These are phyloP conservation scores for Kwoniella botswanensis DNA, from an alignment of 768 basidiomycete genomes.

Conservation along the genomic window DNA sequence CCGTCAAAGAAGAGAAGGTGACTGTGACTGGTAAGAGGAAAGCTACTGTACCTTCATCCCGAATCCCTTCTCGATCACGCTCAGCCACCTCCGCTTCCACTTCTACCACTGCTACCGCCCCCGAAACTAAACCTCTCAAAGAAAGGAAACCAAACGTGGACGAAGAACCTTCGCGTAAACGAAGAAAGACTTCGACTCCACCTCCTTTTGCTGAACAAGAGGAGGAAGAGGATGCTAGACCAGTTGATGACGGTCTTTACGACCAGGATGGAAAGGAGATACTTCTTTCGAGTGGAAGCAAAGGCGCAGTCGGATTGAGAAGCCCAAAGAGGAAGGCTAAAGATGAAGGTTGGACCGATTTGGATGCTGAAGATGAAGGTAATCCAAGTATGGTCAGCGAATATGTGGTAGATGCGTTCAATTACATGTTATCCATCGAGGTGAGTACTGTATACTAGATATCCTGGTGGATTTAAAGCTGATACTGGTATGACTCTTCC, in stretches of 20 bases:
- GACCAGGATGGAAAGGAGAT: conserved; percentile 61
- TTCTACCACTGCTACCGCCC: conserved; percentile 21
- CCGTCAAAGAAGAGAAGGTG: conserved; percentile 20
- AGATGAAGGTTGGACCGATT: conserved; percentile 77
- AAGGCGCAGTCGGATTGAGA: conserved; percentile 26
- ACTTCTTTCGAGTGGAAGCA: conserved; percentile 41
- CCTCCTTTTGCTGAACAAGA: conserved; percentile 22
- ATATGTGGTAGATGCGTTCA: conserved; percentile 91
- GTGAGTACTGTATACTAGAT: conserved; percentile 60
- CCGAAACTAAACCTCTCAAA: conserved; percentile 31
- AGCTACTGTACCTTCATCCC: conserved; percentile 14
- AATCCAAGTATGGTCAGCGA: conserved; percentile 98
- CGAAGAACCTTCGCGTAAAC: conserved; percentile 39
- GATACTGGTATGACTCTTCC: not conserved
- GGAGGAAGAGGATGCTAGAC: conserved; percentile 64
- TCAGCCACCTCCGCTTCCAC: conserved; percentile 43
- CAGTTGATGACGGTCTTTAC: conserved; percentile 66
- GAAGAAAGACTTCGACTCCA: conserved; percentile 46
- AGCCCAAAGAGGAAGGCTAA: conserved; percentile 58
- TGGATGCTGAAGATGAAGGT: conserved; percentile 87
- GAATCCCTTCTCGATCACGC: conserved; percentile 34
- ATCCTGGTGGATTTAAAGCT: not conserved
- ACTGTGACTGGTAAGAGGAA: conserved; percentile 19
- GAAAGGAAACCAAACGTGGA: conserved; percentile 32
- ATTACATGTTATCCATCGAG: conserved; percentile 85